Percentiles rank a stretch among this genome's conserved stretches.
phyloP scores from a whole-genome alignment of 2,329 filamentous ascomycete genomes.

The Colletotrichum neosansevieriae region DNA sequence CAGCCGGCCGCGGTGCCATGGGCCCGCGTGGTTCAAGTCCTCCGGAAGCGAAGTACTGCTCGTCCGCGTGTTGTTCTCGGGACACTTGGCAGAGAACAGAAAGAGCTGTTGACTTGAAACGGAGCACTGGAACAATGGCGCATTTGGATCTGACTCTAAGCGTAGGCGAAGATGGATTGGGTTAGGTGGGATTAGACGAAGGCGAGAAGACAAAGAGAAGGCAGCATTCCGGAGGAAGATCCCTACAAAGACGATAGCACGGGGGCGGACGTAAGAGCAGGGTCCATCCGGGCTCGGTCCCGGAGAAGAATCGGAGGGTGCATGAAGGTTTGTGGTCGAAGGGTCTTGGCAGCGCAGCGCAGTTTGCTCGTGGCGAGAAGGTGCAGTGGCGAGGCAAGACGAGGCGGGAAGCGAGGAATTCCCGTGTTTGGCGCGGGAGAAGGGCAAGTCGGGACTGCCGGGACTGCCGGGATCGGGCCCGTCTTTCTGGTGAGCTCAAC shows the following conservation, averaged over 20 bases:
- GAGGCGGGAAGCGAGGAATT: neutral
- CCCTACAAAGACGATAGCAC: constrained; percentile 4
- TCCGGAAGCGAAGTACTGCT: neutral
- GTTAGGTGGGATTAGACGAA: constrained; percentile 10
- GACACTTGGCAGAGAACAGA: neutral
- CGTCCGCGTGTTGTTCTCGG: neutral
- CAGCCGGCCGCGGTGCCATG: constrained; percentile 1
- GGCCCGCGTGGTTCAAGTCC: constrained; percentile 4
- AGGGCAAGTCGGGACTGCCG: neutral
- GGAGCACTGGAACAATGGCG: constrained; percentile 1
- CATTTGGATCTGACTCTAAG: constrained; percentile 11
- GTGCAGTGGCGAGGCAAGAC: constrained; percentile 23
- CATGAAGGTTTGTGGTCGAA: constrained; percentile 10
- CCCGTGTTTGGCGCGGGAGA: neutral
- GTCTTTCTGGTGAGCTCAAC: constrained; percentile 14
- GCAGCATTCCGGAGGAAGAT: neutral
- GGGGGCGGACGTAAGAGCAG: constrained; percentile 6
- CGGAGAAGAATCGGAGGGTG: constrained; percentile 30
- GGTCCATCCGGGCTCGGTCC: constrained; percentile 29
- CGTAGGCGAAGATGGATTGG: neutral
- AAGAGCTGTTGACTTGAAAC: constrained; percentile 6
- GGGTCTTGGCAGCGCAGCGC: constrained; percentile 19
- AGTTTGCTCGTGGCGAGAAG: constrained; percentile 10
- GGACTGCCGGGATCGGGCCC: constrained; percentile 2
- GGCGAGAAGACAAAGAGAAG: neutral